Conservation (phyloP, 805 yeast genomes). For the Lachancea meyersii region DNA sequence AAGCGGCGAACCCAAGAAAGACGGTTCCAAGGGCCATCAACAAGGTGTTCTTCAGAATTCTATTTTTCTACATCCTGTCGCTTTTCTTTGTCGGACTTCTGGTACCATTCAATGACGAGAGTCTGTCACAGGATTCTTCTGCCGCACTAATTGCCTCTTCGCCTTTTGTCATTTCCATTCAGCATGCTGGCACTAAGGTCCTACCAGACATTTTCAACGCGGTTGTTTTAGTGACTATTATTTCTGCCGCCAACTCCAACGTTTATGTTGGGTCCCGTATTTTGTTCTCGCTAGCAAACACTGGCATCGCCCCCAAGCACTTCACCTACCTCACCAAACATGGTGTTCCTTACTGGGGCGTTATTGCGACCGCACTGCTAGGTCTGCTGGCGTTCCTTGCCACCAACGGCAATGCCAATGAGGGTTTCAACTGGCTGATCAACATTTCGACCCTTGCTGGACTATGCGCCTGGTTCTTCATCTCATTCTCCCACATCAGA, state of each 20-base stretch:
- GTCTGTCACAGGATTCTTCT: constrained; percentile 31
- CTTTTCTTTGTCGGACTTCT: constrained; percentile 59
- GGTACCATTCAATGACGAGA: constrained; percentile 56
- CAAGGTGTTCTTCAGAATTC: constrained; percentile 58
- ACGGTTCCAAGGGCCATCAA: constrained; percentile 63
- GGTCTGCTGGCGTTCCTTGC: constrained; percentile 57
- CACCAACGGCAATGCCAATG: constrained; percentile 42
- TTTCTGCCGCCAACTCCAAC: constrained; percentile 75
- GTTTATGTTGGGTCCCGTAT: constrained; percentile 69
- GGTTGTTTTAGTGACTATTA: constrained; percentile 55
- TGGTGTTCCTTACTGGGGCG: constrained; percentile 59
- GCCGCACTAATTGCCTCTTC: constrained; percentile 43
- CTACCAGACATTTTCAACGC: constrained; percentile 70
- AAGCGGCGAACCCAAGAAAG: constrained; percentile 58
- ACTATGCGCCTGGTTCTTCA: constrained; percentile 60
- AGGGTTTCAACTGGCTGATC: constrained; percentile 60
- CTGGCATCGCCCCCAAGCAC: constrained; percentile 52
- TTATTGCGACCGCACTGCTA: constrained; percentile 46
- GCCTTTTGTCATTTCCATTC: constrained; percentile 62
- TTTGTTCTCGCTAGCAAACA: constrained; percentile 54
- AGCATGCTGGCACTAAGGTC: constrained; percentile 58
- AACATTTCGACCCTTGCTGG: constrained; percentile 65
- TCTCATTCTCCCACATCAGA: constrained; percentile 52
- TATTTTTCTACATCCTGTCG: constrained; percentile 53
- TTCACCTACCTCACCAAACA: constrained; percentile 47